Evolutionary conservation across 805 yeast genomes (phyloP).

Genomic region (Candida glaebosa): DNA sequence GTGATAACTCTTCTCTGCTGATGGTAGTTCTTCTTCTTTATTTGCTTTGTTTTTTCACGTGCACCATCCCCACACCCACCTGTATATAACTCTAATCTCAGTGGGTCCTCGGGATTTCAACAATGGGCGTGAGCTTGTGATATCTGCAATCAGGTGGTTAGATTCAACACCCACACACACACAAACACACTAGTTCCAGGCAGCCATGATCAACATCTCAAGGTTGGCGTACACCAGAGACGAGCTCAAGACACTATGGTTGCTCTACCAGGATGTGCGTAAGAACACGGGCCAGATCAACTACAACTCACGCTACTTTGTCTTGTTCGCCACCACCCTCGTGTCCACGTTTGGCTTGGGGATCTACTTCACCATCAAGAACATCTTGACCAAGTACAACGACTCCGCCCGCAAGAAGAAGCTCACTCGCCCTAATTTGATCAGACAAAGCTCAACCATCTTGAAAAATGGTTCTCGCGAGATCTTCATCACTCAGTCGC

Average conservation of each 20-base stretch:
- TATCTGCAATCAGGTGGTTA: not conserved
- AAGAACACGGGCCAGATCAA: conserved; percentile 37
- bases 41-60: no score
- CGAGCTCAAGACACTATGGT: conserved; percentile 31
- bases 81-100: no score
- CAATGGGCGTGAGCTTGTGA: not conserved
- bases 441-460: conserved; percentile 41
- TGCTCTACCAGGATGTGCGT: conserved; percentile 33
- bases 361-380: conserved; percentile 27
- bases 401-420: conserved; percentile 25
- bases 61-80: no score
- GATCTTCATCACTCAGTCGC: conserved; percentile 46
- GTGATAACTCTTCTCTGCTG: no score
- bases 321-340: conserved; percentile 38
- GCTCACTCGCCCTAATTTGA: conserved; percentile 31
- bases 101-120: not conserved
- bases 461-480: conserved; percentile 44
- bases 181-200: no score
- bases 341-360: conserved; percentile 41
- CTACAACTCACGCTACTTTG: conserved; percentile 40
- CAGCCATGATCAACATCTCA: conserved; percentile 31
- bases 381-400: conserved; percentile 25
- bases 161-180: no score
- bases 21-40: no score
- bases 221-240: conserved; percentile 28